phyloP scores from a whole-genome alignment of 1,284 basidiomycete species.

The Meripilus lineatus region DNA sequence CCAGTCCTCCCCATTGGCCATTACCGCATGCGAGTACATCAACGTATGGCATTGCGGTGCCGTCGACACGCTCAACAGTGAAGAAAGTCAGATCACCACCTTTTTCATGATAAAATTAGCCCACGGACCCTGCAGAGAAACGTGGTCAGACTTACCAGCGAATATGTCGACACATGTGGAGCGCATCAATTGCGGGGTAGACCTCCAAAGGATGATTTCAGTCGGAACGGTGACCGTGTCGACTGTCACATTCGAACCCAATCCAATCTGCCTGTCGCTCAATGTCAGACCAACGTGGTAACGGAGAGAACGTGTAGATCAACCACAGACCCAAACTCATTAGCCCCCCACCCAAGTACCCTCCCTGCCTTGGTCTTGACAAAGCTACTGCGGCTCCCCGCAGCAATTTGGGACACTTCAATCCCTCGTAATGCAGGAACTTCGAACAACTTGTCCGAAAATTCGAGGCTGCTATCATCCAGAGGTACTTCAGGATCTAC shows the following conservation, averaged over 20 bases:
- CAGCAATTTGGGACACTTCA: conserved; percentile 63
- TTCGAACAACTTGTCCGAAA: conserved; percentile 74
- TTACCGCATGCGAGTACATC: conserved; percentile 84
- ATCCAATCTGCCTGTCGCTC: conserved; percentile 66
- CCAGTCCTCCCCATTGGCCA: conserved; percentile 83
- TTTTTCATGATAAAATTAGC: conserved; percentile 20
- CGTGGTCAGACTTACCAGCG: conserved; percentile 47
- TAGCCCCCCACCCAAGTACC: conserved; percentile 89
- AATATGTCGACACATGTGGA: conserved; percentile 63
- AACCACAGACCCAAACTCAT: conserved; percentile 65
- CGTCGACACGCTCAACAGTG: conserved; percentile 58
- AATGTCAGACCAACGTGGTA: conserved; percentile 1
- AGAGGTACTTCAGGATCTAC: conserved; percentile 19
- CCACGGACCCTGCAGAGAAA: not conserved
- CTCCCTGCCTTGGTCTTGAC: conserved; percentile 64
- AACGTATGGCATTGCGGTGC: conserved; percentile 37
- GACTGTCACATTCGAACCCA: conserved; percentile 66
- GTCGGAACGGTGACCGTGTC: conserved; percentile 81
- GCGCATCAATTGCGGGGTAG: conserved; percentile 46
- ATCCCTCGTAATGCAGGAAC: conserved; percentile 74
- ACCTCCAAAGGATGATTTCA: conserved; percentile 73
- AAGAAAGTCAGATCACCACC: conserved; percentile 80
- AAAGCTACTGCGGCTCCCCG: conserved; percentile 74
- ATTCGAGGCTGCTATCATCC: conserved; percentile 56
- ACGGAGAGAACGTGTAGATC: not conserved